Base-by-base conservation (phyloP, 2,329 filamentous ascomycete genomes). In the Graphiopsis chlorocephala region DNA sequence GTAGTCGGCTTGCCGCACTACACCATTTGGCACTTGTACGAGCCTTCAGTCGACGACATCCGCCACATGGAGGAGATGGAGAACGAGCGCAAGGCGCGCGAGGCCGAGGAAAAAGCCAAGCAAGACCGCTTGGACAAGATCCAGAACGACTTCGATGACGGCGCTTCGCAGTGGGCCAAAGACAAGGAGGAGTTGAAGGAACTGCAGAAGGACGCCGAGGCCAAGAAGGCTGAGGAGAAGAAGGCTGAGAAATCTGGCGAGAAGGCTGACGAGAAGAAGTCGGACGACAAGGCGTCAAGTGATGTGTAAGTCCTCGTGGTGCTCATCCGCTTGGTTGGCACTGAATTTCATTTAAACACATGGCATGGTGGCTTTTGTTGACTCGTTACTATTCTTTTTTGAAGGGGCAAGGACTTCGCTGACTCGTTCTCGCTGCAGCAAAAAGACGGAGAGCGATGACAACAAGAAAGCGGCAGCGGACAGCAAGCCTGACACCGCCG, bases 21-120 rank as follows among this genome's bases (percentile, higher is more conserved):
- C 78, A 97, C 93, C 0, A 97, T 99, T 69, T 99, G 95, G 95
- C 95, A 99, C 88, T 84, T 99, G 73, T 99, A 99, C 81, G 95
- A 99, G 78, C 95, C 95, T n/a, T 97, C 92, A 73, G 91, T 97
- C 17, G 95, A 99, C 74, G 95, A 99, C 73, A 91, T 98, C 68
- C 89, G 91, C 66, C 95, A 98, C 74, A 99, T 99, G 95, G 94
- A 93, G 86, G 93, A 97, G 79, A 97, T 98, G 94, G 94, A 98
- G 75, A 84, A 88, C 69, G 93, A 98, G 76, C 88, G 90, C 63
- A 84, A 91, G 68, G 88, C 87, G 28, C 90, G 88, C 56, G 94
- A 97, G 77, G 85, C 87, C 31, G 92, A 95, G 76, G 92, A 96
- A 74, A 85, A 86, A 70, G 87, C 89, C 67, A 88, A 89, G 73